phyloP scores from a whole-genome alignment of 208 protist genomes.

The Borovskyia barvae region DNA sequence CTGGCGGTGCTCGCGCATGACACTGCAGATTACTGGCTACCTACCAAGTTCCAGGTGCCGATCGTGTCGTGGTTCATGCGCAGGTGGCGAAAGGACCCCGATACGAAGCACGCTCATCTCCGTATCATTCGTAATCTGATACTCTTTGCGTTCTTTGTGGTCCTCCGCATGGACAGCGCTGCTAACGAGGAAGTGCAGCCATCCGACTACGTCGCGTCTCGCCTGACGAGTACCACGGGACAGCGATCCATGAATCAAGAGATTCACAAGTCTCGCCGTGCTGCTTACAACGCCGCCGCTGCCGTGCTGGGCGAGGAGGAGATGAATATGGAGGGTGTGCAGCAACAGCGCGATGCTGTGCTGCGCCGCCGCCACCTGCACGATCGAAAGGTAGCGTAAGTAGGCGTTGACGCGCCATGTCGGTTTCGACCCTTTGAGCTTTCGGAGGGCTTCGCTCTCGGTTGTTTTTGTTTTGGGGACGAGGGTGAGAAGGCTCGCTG shows the following conservation, averaged over 20 bases:
- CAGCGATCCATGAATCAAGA: slow-evolving; percentile 51
- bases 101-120: slow-evolving; percentile 55
- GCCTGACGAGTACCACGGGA: slow-evolving; percentile 49
- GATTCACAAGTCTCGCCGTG: slow-evolving; percentile 58
- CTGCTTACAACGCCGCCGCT: slow-evolving; percentile 61
- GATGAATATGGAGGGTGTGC: slow-evolving; percentile 63
- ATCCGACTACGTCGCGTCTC: slow-evolving; percentile 70
- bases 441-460: too few relatives aligned
- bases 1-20: slow-evolving; percentile 78
- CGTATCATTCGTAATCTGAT: slow-evolving; percentile 57
- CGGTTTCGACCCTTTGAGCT: too few relatives aligned
- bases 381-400: slow-evolving; percentile 47
- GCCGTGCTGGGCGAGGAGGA: slow-evolving; percentile 74
- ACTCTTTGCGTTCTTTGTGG: slow-evolving; percentile 70
- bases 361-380: slow-evolving; percentile 81
- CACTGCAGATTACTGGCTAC: slow-evolving; percentile 77
- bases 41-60: slow-evolving; percentile 41
- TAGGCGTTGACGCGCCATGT: too few relatives aligned
- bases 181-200: slow-evolving; percentile 45
- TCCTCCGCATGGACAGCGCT: slow-evolving; percentile 41
- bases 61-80: slow-evolving; percentile 80
- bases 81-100: slow-evolving; percentile 58
- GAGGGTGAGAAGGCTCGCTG: too few relatives aligned
- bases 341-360: slow-evolving; percentile 81
- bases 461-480: too few relatives aligned